Base-by-base conservation (phyloP, 495 filamentous ascomycete genomes). In the Penicillium coffeae region DNA sequence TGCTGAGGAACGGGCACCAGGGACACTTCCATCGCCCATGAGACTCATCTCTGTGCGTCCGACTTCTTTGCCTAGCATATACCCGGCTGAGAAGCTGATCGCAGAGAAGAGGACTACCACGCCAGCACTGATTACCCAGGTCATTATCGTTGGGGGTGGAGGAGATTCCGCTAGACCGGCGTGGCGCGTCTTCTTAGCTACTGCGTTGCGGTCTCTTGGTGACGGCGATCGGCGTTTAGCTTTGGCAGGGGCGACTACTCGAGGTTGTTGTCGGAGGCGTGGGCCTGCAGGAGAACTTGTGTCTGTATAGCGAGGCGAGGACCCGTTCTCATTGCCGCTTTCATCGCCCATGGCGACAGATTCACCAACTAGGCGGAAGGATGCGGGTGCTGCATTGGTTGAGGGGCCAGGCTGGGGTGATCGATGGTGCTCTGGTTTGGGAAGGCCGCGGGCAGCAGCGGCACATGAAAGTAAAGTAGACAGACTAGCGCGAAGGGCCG, bases 391-490 rank as follows among this genome's bases (percentile, higher is more conserved):
- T n/a, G 45, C 48, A 22, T 35, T 18, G 14, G 58, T 32, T 4
- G 65, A 54, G 8, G 62, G 58, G 21, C 57, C 48, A 8, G 54
- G 45, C 41, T 48, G 50, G 21, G 55, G 16, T 1, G 61, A 57
- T n/a, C 65, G 67, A 20, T 70, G 55, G 3, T 78, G 35, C 12
- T 47, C 71, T 15, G 74, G 58, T 59, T 94, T 96, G 1, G 88
- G 81, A 3, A 93, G 73, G 18, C 88, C 84, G 18, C 93, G 80
- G 2, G 89, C 92, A 3, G 90, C 90, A 1, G 92, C 90, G 1
- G 89, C 93, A 61, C 88, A 91, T 35, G 90, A 95, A 3, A 98
- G 80, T n/a, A 98, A 80, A 2, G 93, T 98, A 6, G 90, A 95
- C 3, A 98, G 75, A 47, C 88, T 94, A 6, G 93, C 90, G 32